Evolutionary conservation across 176 grass and related monocot species (phyloP).

Genomic region (Hordeum marinum): DNA sequence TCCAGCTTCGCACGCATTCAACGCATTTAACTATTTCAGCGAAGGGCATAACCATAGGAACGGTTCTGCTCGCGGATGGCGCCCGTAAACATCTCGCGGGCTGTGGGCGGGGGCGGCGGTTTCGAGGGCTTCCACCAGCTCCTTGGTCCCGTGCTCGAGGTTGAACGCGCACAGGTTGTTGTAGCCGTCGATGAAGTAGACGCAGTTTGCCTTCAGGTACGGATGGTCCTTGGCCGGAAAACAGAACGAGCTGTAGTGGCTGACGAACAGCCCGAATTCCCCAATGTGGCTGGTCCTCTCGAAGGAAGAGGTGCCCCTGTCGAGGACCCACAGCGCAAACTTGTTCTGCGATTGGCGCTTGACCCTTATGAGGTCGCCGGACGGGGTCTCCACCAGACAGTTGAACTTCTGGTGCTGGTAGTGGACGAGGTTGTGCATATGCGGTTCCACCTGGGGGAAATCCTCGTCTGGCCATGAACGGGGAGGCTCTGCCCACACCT

Average conservation of each 20-base stretch:
- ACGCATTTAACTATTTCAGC: constrained; percentile 4
- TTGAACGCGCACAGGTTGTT: constrained; percentile 33
- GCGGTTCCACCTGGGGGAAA: not conserved
- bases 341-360: constrained; percentile 19
- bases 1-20: not conserved
- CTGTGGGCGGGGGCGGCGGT: not conserved
- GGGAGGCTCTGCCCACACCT: constrained; percentile 45
- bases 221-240: constrained; percentile 16
- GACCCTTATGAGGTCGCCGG: constrained; percentile 38
- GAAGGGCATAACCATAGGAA: constrained; percentile 42
- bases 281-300: constrained; percentile 7
- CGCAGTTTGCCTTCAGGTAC: constrained; percentile 40
- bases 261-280: constrained; percentile 24
- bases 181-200: constrained; percentile 45
- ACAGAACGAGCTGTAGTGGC: constrained; percentile 33
- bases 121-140: constrained; percentile 22
- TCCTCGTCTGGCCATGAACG: constrained; percentile 36
- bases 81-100: not conserved
- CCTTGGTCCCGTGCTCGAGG: constrained; percentile 40
- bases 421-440: not conserved
- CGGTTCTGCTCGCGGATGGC: not conserved
- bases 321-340: constrained; percentile 33
- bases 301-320: constrained; percentile 20
- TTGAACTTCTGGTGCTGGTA: constrained; percentile 10
- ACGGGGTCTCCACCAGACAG: constrained; percentile 34